phyloP scores from a whole-genome alignment of 805 yeast species.

The Candida michaelii region DNA sequence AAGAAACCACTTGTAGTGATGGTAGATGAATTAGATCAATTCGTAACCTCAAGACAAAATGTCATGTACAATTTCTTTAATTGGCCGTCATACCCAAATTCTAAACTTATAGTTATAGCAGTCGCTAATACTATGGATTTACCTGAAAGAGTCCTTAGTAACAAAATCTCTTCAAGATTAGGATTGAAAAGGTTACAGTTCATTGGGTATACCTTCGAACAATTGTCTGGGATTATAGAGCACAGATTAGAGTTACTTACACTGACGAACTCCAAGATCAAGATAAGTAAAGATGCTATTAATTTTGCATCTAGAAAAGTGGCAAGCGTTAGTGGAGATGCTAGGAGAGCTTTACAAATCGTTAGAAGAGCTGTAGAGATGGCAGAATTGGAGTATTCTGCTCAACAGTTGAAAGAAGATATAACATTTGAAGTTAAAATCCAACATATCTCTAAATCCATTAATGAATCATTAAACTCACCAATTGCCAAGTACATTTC shows the following conservation, averaged over 20 bases:
- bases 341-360: conserved; percentile 85
- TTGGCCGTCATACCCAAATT: conserved; percentile 87
- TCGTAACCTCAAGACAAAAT: conserved; percentile 76
- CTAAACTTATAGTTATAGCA: conserved; percentile 84
- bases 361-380: conserved; percentile 88
- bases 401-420: conserved; percentile 27
- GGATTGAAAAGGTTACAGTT: conserved; percentile 87
- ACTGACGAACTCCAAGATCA: conserved; percentile 39
- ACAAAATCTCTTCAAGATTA: conserved; percentile 86
- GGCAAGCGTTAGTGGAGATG: conserved; percentile 97
- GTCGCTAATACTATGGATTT: conserved; percentile 97
- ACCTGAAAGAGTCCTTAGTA: conserved; percentile 84
- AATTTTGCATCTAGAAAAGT: conserved; percentile 92
- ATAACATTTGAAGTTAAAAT: conserved; percentile 56
- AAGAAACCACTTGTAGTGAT: conserved; percentile 66
- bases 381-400: conserved; percentile 63
- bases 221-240: conserved; percentile 71
- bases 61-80: conserved; percentile 95
- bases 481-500: conserved; percentile 63
- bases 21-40: conserved; percentile 91
- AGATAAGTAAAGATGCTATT: conserved; percentile 68
- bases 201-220: conserved; percentile 81
- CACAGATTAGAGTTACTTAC: conserved; percentile 57
- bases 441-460: conserved; percentile 74
- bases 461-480: conserved; percentile 73